These are phyloP conservation scores for Rhizophora mangle DNA, from an alignment of 345 rosid species.

Conservation along the genomic window DNA sequence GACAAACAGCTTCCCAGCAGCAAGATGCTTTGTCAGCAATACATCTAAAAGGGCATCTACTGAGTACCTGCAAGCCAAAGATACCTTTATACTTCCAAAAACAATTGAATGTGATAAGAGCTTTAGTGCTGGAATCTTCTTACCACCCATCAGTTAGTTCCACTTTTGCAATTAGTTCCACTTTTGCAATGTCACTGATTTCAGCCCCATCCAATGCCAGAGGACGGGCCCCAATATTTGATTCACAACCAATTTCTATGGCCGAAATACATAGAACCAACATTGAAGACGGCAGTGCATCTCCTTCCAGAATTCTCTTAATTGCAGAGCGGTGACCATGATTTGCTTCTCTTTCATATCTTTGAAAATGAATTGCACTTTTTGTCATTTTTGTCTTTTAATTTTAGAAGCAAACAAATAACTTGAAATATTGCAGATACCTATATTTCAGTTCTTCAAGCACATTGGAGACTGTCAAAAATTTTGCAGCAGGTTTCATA, in stretches of 20 bases:
- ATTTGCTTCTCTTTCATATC: constrained; percentile 93
- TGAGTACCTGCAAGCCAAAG: constrained; percentile 62
- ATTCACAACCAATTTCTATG: constrained; percentile 33
- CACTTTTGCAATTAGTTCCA: constrained; percentile 63
- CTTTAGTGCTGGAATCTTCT: constrained; percentile 24
- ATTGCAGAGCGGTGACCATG: constrained; percentile 87
- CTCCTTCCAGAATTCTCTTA: constrained; percentile 86
- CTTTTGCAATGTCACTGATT: constrained; percentile 38
- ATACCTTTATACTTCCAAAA: constrained; percentile 20
- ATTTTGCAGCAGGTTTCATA: constrained; percentile 47
- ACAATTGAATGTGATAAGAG: constrained; percentile 3
- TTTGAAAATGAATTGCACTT: constrained; percentile 27
- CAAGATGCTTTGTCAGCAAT: constrained; percentile 54
- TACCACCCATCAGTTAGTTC: constrained; percentile 98
- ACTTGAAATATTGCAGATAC: constrained; percentile 32
- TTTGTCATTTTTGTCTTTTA: constrained; percentile 18
- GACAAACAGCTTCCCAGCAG: constrained; percentile 65
- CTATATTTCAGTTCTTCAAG: constrained; percentile 93
- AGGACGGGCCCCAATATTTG: constrained; percentile 29
- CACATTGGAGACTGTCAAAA: constrained; percentile 73
- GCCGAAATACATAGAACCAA: constrained; percentile 75
- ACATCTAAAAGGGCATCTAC: constrained; percentile 66
- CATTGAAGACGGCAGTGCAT: constrained; percentile 66
- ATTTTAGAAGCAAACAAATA: constrained; percentile 13
- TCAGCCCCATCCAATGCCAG: constrained; percentile 35